A percentile compares a stretch with the other conserved stretches of the same genome.
phyloP scores from a whole-genome alignment of 2,329 filamentous ascomycete species.

The Myriangium duriaei region DNA sequence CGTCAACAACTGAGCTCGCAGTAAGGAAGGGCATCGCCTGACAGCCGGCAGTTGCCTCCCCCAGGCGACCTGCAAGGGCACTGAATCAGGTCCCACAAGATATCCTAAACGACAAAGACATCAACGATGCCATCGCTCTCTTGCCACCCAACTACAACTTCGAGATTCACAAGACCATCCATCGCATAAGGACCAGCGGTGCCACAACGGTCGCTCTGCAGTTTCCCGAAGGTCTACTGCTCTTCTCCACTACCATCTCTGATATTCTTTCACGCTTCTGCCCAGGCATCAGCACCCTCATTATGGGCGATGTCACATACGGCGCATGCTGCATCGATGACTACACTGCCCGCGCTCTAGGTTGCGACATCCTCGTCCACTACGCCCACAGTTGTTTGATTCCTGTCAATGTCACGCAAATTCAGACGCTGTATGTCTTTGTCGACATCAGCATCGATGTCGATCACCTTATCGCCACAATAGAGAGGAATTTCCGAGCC shows the following conservation, averaged over 20 bases:
- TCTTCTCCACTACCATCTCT: conserved; percentile 95
- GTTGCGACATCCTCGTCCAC: conserved; percentile 88
- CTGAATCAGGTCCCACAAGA: conserved; percentile 82
- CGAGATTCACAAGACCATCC: conserved; percentile 96
- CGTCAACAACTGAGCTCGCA: conserved; percentile 18
- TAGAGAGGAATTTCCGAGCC: conserved; percentile 75
- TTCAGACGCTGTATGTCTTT: conserved; percentile 95
- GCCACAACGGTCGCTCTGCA: conserved; percentile 85
- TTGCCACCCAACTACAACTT: conserved; percentile 96
- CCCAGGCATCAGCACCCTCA: conserved; percentile 77
- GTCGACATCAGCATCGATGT: conserved; percentile 96
- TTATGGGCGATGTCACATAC: conserved; percentile 99
- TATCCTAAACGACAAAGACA: conserved; percentile 71
- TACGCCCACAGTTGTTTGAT: conserved; percentile 96
- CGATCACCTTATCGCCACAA: conserved; percentile 68
- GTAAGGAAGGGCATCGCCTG: background rate
- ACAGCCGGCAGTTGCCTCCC: conserved; percentile 47
- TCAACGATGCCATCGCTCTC: conserved; percentile 76
- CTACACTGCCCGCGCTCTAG: conserved; percentile 86
- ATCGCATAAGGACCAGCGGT: conserved; percentile 69
- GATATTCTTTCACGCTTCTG: conserved; percentile 95
- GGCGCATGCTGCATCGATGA: conserved; percentile 98
- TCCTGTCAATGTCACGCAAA: conserved; percentile 89
- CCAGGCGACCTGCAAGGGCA: conserved; percentile 62
- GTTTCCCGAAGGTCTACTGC: conserved; percentile 85